These are phyloP conservation scores for Hygrophorus russula DNA, from an alignment of 768 basidiomycete genomes.

Conservation along the genomic window DNA sequence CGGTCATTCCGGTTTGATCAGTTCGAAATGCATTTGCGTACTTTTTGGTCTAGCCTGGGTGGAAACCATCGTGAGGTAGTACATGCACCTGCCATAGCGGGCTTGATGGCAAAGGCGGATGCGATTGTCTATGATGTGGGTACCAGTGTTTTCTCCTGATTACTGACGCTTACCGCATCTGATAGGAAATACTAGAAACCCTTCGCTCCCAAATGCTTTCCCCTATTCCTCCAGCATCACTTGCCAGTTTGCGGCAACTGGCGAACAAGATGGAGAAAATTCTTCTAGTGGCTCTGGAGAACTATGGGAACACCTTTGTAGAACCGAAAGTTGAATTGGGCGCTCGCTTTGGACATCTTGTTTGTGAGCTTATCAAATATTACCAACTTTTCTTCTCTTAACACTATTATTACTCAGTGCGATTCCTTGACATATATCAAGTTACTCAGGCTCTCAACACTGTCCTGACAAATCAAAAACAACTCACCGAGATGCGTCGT, in stretches of 20 bases:
- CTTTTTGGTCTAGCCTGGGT: slow-evolving; percentile 72
- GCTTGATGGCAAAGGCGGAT: slow-evolving; percentile 82
- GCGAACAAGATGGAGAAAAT: slow-evolving; percentile 92
- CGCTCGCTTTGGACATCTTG: slow-evolving; percentile 83
- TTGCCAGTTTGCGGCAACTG: slow-evolving; percentile 66
- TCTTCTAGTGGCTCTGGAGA: slow-evolving; percentile 66
- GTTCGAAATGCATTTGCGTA: slow-evolving; percentile 77
- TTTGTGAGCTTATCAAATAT: slow-evolving; percentile 43
- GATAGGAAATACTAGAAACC: slow-evolving; percentile 77
- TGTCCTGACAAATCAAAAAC: slow-evolving; percentile 82
- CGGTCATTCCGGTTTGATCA: slow-evolving; percentile 77
- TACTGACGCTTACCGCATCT: slow-evolving; percentile 9
- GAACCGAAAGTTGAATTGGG: slow-evolving; percentile 88
- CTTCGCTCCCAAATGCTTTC: slow-evolving; percentile 79
- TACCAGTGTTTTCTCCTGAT: slow-evolving; percentile 4
- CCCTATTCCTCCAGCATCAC: slow-evolving; percentile 53
- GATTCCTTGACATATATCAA: slow-evolving; percentile 87
- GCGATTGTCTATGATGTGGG: slow-evolving; percentile 84
- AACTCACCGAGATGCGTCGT: slow-evolving; percentile 74
- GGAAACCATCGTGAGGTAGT: slow-evolving; percentile 79
- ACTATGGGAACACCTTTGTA: slow-evolving; percentile 81
- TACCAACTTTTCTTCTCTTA: slow-evolving; percentile 1
- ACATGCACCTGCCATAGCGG: slow-evolving; percentile 81
- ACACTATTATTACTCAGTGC: slow-evolving; percentile 36
- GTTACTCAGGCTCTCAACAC: slow-evolving; percentile 83